Evolutionary conservation across 2,329 filamentous ascomycete genomes (phyloP), one percentile per base, ranked within the genome.

Genomic region (Aspergillus luchuensis): DNA sequence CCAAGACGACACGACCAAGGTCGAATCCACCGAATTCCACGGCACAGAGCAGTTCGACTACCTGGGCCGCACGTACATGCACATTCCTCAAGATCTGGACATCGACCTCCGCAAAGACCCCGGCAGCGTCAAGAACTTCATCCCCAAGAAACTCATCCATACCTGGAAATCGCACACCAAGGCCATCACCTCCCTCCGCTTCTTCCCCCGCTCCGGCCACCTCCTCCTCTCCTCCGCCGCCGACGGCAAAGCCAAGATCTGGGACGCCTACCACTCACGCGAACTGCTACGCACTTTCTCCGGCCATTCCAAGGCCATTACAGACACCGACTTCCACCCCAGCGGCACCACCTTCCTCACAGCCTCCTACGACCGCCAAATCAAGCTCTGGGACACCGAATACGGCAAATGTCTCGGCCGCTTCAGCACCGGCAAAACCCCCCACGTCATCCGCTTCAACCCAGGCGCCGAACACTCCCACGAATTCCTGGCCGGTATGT

Each of bases 351-450:
- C 90, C 57, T 99, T 99, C 81, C 79, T 99, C 25, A 93, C 93
- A 2, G 90, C 91, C 1, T 95, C 91, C 15, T 99, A 96, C 76
- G 95, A 99, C 76, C 90, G 94, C 57, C 90, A 91, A 80, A 97
- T 98, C 81, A 97, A 98, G 79, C 84, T 99, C 30, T 99, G 95
- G 95, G 95, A 99, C 71, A 97, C 94, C 0, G 95, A 99, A 77
- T 97, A 91, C 21, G 95, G 95, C 49, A 84, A 89, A 68, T 98
- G 94, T 72, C 80, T 97, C 66, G 89, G 87, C 70, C 91, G 92
- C 60, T 99, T 96, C 81, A 92, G 89, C 17, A 96, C 91, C 0
- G 94, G 94, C 72, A 96, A 96, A 81, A 98, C 92, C 13, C 94
- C 95, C 5, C 95, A 99, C 73, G 93, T 97, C 56, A 84, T 99